These are phyloP conservation scores for Hyphodiscus hymeniophilus DNA, from an alignment of 495 filamentous ascomycete genomes.

Conservation along the genomic window DNA sequence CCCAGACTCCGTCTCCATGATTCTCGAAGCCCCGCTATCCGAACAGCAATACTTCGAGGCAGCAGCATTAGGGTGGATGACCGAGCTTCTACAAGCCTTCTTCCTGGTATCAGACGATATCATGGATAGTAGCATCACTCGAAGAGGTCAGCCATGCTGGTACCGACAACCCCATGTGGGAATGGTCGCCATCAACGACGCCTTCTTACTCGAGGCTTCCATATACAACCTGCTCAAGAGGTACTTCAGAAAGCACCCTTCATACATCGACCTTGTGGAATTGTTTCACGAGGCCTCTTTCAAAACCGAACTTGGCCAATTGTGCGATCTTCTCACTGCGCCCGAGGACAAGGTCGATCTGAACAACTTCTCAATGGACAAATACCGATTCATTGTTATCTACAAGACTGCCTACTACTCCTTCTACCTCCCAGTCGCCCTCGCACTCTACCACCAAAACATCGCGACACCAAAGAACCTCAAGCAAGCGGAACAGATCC, in stretches of 20 bases:
- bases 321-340: constrained; percentile 89
- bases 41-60: constrained; percentile 77
- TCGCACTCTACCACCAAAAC: constrained; percentile 74
- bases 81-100: constrained; percentile 95
- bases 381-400: constrained; percentile 97
- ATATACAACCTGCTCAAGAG: constrained; percentile 92
- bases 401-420: constrained; percentile 99
- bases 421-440: constrained; percentile 96
- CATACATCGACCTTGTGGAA: constrained; percentile 85
- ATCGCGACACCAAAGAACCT: constrained; percentile 79
- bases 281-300: constrained; percentile 90
- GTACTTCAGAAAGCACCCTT: constrained; percentile 75
- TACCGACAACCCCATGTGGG: constrained; percentile 81
- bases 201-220: constrained; percentile 86
- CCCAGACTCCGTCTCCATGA: constrained; percentile 76
- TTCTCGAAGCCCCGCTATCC: constrained; percentile 62
- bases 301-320: constrained; percentile 91
- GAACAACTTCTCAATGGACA: constrained; percentile 85
- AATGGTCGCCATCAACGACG: constrained; percentile 95
- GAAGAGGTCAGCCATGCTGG: constrained; percentile 92
- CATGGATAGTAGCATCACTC: constrained; percentile 92
- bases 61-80: constrained; percentile 88
- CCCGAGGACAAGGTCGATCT: constrained; percentile 89
- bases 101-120: constrained; percentile 98
- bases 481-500: constrained; percentile 75